Evolutionary conservation across 176 grass and related monocot species (phyloP).

Genomic region (Lolium multiflorum): DNA sequence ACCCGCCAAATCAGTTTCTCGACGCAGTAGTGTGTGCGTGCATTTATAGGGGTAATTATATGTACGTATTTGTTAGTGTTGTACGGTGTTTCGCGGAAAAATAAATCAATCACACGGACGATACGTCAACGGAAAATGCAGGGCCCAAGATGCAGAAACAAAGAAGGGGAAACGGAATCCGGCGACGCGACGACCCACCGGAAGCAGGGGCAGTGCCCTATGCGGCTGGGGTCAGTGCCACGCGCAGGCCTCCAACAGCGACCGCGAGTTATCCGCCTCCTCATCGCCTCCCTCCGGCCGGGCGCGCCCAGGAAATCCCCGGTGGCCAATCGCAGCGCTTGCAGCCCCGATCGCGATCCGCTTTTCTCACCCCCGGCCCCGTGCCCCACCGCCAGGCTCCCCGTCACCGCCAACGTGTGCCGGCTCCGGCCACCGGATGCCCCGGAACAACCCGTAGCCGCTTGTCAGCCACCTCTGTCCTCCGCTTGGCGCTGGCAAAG

Average conservation of each 20-base stretch:
- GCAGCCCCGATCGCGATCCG: constrained; percentile 27
- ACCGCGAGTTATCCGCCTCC: constrained; percentile 56
- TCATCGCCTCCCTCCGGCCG: constrained; percentile 53
- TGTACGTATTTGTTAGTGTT: too few species aligned
- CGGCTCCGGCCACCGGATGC: constrained; percentile 23
- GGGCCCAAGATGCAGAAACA: background rate
- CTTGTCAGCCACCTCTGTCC: background rate
- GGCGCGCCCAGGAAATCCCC: constrained; percentile 46
- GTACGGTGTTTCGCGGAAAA: too few species aligned
- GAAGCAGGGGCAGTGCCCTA: background rate
- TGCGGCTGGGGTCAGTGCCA: constrained; percentile 42
- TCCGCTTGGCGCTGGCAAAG: too few species aligned
- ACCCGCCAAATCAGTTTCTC: too few species aligned
- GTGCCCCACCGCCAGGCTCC: background rate
- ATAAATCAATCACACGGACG: background rate
- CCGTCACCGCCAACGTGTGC: constrained; percentile 55
- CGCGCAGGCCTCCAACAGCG: constrained; percentile 41
- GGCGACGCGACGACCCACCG: background rate
- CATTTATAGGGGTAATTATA: too few species aligned
- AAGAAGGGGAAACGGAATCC: background rate
- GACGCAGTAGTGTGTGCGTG: too few species aligned
- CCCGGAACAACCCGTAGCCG: background rate
- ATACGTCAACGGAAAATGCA: background rate
- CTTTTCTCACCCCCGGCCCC: background rate
- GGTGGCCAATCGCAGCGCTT: constrained; percentile 51